Evolutionary conservation across 2,329 filamentous ascomycete genomes (phyloP).

Genomic region (Capronia coronata): DNA sequence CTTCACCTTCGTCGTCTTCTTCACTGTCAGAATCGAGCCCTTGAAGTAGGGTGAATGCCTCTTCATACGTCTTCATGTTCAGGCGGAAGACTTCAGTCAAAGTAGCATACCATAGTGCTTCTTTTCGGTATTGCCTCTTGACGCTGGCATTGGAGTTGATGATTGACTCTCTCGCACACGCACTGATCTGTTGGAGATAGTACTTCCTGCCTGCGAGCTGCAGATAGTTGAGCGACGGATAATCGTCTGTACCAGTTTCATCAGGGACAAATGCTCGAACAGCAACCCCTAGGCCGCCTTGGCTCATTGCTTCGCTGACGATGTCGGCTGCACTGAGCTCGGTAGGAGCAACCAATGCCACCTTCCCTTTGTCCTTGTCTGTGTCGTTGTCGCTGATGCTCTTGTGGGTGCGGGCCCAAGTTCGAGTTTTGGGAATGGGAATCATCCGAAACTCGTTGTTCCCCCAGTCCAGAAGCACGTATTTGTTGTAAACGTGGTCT

Average conservation of each 20-base stretch:
- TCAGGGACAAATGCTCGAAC: not conserved
- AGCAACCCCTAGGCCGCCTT: not conserved
- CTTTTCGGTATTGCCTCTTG: not conserved
- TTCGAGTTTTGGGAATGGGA: slow-evolving; percentile 2
- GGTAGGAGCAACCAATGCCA: not conserved
- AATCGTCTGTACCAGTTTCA: not conserved
- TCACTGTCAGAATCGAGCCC: too few species aligned
- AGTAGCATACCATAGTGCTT: not conserved
- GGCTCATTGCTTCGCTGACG: not conserved
- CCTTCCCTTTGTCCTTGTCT: not conserved
- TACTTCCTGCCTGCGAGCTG: not conserved
- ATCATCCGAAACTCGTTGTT: slow-evolving; percentile 15
- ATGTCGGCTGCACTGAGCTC: not conserved
- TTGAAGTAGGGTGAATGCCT: too few species aligned
- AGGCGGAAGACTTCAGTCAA: not conserved
- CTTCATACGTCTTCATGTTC: not conserved
- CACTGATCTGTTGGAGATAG: not conserved
- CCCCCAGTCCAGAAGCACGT: slow-evolving; percentile 8
- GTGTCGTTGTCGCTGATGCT: not conserved
- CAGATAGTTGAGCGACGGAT: not conserved
- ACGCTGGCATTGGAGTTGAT: not conserved
- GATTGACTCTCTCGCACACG: not conserved
- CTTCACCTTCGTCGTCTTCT: not conserved
- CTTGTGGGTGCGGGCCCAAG: not conserved
- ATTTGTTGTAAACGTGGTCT: slow-evolving; percentile 2